A percentile compares a stretch with the other conserved stretches of the same genome.
Conservation (phyloP, 352 stramenopile genomes). For the Pythium aristosporum region DNA sequence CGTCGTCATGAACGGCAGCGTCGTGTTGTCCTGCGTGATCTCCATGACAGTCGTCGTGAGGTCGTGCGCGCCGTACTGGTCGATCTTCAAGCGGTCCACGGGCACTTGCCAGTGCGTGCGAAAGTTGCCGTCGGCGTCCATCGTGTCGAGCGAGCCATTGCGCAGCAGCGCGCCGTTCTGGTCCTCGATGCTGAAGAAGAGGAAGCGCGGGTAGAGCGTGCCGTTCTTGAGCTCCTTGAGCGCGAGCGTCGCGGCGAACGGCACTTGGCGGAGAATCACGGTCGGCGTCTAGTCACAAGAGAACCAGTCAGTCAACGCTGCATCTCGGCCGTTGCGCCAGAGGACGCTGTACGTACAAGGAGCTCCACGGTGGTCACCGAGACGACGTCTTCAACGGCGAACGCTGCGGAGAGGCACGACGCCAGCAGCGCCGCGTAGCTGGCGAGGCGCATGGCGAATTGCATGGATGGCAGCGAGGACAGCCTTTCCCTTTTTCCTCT, state of each 20-base stretch:
- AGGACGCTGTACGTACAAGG: slow-evolving; percentile 7
- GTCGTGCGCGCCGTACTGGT: slow-evolving; percentile 42
- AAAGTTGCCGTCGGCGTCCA: slow-evolving; percentile 69
- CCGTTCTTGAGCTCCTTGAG: slow-evolving; percentile 76
- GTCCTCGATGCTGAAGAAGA: slow-evolving; percentile 61
- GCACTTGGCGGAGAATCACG: slow-evolving; percentile 72
- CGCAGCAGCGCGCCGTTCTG: slow-evolving; percentile 41
- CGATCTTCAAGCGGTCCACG: slow-evolving; percentile 49
- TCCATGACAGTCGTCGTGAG: slow-evolving; percentile 50
- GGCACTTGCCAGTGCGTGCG: slow-evolving; percentile 37
- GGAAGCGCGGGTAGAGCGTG: slow-evolving; percentile 62
- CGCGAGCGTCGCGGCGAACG: slow-evolving; percentile 64
- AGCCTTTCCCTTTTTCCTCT: neutral
- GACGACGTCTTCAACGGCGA: slow-evolving; percentile 2
- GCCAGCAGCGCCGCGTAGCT: slow-evolving; percentile 12
- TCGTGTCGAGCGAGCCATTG: slow-evolving; percentile 65
- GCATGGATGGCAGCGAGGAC: slow-evolving; percentile 6
- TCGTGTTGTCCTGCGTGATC: slow-evolving; percentile 32
- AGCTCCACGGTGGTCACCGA: slow-evolving; percentile 6
- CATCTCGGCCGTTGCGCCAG: neutral
- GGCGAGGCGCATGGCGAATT: slow-evolving; percentile 18
- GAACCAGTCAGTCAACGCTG: neutral
- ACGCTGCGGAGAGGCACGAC: neutral
- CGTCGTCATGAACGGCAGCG: slow-evolving; percentile 37
- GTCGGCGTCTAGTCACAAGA: slow-evolving; percentile 40